Base-by-base conservation (phyloP, 805 yeast genomes). In the Isabelozyma heimii region DNA sequence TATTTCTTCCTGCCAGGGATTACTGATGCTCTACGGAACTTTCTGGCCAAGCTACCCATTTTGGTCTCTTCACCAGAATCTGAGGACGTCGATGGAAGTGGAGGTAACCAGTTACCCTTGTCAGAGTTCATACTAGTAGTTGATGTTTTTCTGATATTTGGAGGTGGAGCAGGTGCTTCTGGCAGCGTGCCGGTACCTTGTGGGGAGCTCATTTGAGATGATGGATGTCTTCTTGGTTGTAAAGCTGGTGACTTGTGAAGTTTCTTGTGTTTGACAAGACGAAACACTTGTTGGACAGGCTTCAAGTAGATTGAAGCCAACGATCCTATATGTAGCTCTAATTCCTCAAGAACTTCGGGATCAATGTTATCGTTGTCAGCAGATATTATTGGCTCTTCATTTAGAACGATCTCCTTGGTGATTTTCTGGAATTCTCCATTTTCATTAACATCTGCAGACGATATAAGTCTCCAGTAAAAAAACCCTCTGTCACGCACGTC, bases 401-500 rank as follows among this genome's bases (percentile, higher is more conserved):
- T 81, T 54, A 83, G 75, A 10, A 91, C 76, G n/a, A 91, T 76
- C 45, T 60, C 55, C 50, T 72, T 73, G 2, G 77, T 69, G 37
- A 56, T 56, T 30, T 55, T 55, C 56, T 72, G 77, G 54, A 72
- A 72, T 17, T 73, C 75, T 2, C 73, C 68, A 15, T 73, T 72
- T 6, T 62, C 69, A 37, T 73, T 73, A 43, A 72, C 73, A 15
- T 55, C 41, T 13, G 58, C 60, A 0, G 66, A 51, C 1, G 94
- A 81, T 6, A 91, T 67, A 27, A 91, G 67, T 49, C 96, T 76
- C 94, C 96, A 87, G 68, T 92, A 91, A 68, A 89, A 83, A 59
- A 75, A 85, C 0, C 92, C 97, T 38, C 97, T 70, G 54, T 89
- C 95, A 52, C 97, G 76, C 9, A 91, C 66, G 66, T 92, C 98